Evolutionary conservation across 345 rosid genomes (phyloP).

Genomic region (Gossypium rotundifolium): DNA sequence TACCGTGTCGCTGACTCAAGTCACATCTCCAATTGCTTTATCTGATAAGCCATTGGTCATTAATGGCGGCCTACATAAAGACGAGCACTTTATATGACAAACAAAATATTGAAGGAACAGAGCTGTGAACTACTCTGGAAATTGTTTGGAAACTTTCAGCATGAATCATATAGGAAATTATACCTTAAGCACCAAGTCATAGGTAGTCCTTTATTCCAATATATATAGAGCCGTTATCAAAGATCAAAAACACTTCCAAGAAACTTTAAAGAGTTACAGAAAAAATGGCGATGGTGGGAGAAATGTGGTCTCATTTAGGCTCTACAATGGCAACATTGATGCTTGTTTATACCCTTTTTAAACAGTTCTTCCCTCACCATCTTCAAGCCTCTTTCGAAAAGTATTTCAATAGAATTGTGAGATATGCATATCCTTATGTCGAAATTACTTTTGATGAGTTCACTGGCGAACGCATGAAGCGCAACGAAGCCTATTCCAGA

Average conservation of each 20-base stretch:
- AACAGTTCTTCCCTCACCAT: constrained; percentile 27
- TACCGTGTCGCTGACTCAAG: too few species aligned
- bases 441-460: constrained; percentile 39
- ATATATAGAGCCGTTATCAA: neutral
- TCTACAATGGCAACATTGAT: constrained; percentile 20
- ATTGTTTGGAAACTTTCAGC: neutral
- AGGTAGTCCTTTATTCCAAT: neutral
- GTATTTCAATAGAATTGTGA: constrained; percentile 8
- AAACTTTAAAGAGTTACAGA: constrained; percentile 3
- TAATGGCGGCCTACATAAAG: neutral
- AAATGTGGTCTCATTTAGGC: constrained; percentile 24
- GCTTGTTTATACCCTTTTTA: constrained; percentile 30
- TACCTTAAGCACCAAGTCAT: neutral
- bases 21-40: too few species aligned
- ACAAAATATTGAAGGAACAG: too few species aligned
- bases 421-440: constrained; percentile 33
- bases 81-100: too few species aligned
- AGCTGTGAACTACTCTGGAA: neutral
- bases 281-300: constrained; percentile 16
- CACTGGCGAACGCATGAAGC: constrained; percentile 25
- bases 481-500: constrained; percentile 30
- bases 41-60: too few species aligned
- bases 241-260: neutral
- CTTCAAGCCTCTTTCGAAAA: constrained; percentile 17
- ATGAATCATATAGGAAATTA: neutral